These are phyloP conservation scores for Vaccinium vitisidaea DNA, from an alignment of 148 eudicot species.

Conservation along the genomic window DNA sequence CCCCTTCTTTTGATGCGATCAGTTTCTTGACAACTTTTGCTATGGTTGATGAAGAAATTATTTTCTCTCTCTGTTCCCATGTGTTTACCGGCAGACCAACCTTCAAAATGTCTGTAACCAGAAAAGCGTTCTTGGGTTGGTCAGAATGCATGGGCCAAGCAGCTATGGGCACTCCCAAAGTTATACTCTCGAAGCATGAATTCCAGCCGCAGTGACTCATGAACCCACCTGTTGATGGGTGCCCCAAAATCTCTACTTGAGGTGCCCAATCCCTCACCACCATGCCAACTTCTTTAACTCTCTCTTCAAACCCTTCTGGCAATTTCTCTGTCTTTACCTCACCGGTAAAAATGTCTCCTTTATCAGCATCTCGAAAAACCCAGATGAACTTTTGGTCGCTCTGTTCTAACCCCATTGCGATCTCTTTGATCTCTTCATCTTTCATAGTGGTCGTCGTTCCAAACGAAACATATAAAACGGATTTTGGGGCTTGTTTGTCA, in stretches of 20 bases:
- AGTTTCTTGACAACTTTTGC: not conserved
- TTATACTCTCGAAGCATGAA: not conserved
- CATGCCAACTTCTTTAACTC: too few species aligned
- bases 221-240: too few species aligned
- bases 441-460: constrained; percentile 1
- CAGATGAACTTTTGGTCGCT: too few species aligned
- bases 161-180: not conserved
- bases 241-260: too few species aligned
- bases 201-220: constrained; percentile 10
- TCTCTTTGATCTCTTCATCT: constrained; percentile 12
- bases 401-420: not conserved
- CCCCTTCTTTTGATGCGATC: too few species aligned
- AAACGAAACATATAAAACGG: not conserved
- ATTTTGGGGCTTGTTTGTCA: not conserved
- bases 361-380: too few species aligned
- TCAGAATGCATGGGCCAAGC: constrained; percentile 10
- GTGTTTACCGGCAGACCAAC: too few species aligned
- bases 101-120: not conserved
- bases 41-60: not conserved
- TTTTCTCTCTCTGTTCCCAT: not conserved
- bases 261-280: too few species aligned
- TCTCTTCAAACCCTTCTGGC: too few species aligned
- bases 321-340: too few species aligned
- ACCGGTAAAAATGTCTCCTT: too few species aligned
- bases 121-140: not conserved